Base-by-base conservation (phyloP, 305 asterid genomes). In the Solanum aculeatissimum region DNA sequence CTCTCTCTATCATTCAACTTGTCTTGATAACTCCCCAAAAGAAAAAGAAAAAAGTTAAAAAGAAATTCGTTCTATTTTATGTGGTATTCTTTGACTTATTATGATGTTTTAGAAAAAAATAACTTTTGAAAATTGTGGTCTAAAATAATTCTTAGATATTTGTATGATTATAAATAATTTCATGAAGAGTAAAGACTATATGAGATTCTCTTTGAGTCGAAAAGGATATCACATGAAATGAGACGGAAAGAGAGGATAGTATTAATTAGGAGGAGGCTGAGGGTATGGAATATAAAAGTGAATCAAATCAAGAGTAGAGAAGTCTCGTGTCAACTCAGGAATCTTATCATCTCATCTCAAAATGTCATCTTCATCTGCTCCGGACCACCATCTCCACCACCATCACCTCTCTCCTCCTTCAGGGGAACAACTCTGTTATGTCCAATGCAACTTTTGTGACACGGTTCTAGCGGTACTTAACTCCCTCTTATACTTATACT, bases 341-440 rank as follows among this genome's bases (percentile, higher is more conserved):
- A 78, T 69, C 77, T 83, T 82, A 82, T 82, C 85, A 66, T 82
- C 78, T 45, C 78, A 53, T 23, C 53, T 54, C 58, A 85, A 84
- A 25, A 95, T 95, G 98, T 95, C 98, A n/a, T 92, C 98, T 90
- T 94, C 98, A 83, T 93, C 98, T 54, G 40, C 95, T 40, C 94
- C 98, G 91, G 98, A 94, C 94, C 94, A 94, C 94, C 94, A 90
- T 86, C 95, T 86, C 89, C 90, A 80, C 90, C 85, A 93, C 92
- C 97, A 93, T 93, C 95, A 90, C 89, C 95, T 86, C 90, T 90
- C 83, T 89, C 85, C 94, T 77, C 89, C 90, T 65, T 69, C 94
- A 49, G 90, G 95, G 43, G 99, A 96, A 93, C 97, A 97, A 91
- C 99, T 95, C 89, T 94, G 97, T 87, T 97, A 97, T 90, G 98